phyloP scores from a whole-genome alignment of 106 monocot species.

The Iris macrosiphon region DNA sequence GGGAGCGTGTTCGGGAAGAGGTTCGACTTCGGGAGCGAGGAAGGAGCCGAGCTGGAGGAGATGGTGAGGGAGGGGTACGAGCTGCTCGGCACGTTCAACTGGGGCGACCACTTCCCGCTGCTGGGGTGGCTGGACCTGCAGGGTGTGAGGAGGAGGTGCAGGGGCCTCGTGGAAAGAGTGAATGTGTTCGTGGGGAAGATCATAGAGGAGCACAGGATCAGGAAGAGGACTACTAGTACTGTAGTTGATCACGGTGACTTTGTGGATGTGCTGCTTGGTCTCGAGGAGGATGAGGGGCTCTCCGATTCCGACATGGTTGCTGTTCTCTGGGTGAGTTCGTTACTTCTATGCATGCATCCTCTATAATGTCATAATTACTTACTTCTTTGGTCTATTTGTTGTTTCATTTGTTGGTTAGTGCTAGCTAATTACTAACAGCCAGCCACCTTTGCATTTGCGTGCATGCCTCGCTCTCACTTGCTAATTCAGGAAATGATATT shows the following conservation, averaged over 20 bases:
- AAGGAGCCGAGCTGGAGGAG: slow-evolving; percentile 29
- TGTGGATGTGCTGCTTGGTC: slow-evolving; percentile 19
- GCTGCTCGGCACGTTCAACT: slow-evolving; percentile 46
- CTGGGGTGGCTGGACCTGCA: slow-evolving; percentile 23
- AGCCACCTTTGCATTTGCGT: no score
- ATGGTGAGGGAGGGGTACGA: slow-evolving; percentile 57
- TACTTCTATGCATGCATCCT: no score
- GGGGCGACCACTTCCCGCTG: slow-evolving; percentile 45
- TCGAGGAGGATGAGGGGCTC: slow-evolving; percentile 17
- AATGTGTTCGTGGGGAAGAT: slow-evolving; percentile 13
- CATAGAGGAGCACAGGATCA: slow-evolving; percentile 20
- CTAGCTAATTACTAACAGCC: no score
- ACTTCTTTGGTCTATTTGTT: no score
- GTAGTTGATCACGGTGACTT: slow-evolving; percentile 4
- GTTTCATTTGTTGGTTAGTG: no score
- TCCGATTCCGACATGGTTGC: slow-evolving; percentile 32
- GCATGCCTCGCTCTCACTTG: no score
- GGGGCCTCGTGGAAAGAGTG: slow-evolving; percentile 4
- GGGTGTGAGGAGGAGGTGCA: slow-evolving; percentile 17
- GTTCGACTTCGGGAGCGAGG: slow-evolving; percentile 21
- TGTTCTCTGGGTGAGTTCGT: slow-evolving; percentile 23
- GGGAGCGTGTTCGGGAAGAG: slow-evolving; percentile 46
- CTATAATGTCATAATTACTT: no score
- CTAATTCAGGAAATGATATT: slow-evolving; percentile 28
- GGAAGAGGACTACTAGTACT: not conserved